Base-by-base conservation (phyloP, 768 basidiomycete genomes). In the Mycena indigotica region DNA sequence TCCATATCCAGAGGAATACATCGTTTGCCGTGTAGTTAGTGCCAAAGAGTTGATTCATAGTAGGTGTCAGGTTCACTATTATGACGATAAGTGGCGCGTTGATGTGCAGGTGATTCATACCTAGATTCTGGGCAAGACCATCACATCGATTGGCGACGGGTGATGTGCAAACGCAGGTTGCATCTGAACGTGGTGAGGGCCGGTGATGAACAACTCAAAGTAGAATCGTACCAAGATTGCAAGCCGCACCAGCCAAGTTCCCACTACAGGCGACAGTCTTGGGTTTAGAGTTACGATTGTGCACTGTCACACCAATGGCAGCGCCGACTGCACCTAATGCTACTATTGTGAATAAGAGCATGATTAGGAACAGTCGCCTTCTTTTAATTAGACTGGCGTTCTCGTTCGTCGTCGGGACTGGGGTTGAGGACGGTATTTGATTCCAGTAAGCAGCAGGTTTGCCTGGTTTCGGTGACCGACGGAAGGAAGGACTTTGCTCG, bases 81-180 rank as follows among this genome's bases (percentile, higher is more conserved):
- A n/a, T 41, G 15, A 35, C 25, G 25, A 19, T 45, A 1, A 23
- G 16, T 28, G 28, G 13, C 15, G 6, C 29, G 16, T 25, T 25
- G 23, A 49, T 40, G 24, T 4, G 21, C 19, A 16, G 24, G 10
- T 28, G 30, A 1, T 28, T 13, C 45, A 30, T 29, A 63, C 62
- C 57, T 39, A 89, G 66, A 54, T 72, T 78, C 65, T 81, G 77
- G 0, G 87, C 85, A 10, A 89, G 67, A 24, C 75, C 76, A 45
- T 81, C 76, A 61, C 85, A 86, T 57, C 70, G 74, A n/a, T 72
- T 70, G 3, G 69, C 46, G 19, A 62, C 54, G n/a, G 71, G 69
- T 2, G 82, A 78, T 13, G 82, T 80, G 62, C 86, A 88, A 32
- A 83, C 75, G 65, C 86, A 89, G 0, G 84, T 83, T 1, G 84